Percentiles rank a stretch among this genome's conserved stretches.
phyloP scores from a whole-genome alignment of 306 rosid genomes.

The Castanea mollissima region DNA sequence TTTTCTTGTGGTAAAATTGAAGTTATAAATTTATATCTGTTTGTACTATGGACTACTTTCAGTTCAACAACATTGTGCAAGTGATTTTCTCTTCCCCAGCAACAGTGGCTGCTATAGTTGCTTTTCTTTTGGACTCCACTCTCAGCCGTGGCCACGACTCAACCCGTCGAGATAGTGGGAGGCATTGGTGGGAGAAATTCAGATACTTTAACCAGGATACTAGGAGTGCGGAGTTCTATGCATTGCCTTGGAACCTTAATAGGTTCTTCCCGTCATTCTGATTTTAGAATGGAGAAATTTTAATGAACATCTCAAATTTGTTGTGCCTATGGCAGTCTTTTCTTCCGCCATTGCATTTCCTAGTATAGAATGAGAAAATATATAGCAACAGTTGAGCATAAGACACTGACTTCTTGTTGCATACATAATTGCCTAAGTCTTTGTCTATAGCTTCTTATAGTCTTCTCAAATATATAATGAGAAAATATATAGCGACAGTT shows the following conservation, averaged over 20 bases:
- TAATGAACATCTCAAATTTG: neutral
- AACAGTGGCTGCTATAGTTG: conserved; percentile 62
- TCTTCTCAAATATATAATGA: too few relatives aligned
- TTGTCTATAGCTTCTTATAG: neutral
- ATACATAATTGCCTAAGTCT: neutral
- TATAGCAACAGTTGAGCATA: neutral
- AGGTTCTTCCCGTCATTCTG: conserved; percentile 78
- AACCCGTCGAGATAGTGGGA: conserved; percentile 71
- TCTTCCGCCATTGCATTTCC: neutral
- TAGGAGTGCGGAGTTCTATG: conserved; percentile 71
- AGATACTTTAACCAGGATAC: conserved; percentile 42
- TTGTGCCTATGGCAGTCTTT: neutral
- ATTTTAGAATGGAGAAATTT: conserved; percentile 4
- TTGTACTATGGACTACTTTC: conserved; percentile 10
- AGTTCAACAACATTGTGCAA: conserved; percentile 72
- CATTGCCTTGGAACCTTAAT: conserved; percentile 56
- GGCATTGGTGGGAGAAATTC: conserved; percentile 89
- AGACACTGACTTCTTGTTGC: neutral
- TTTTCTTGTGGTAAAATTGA: neutral
- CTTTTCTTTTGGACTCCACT: conserved; percentile 62
- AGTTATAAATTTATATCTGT: neutral
- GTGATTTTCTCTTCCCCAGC: conserved; percentile 80
- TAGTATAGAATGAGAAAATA: neutral
- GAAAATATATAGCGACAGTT: too few relatives aligned
- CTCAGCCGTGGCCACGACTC: conserved; percentile 33